These are phyloP conservation scores for Phytopythium vexans DNA, from an alignment of 352 stramenopile genomes.

Conservation along the genomic window DNA sequence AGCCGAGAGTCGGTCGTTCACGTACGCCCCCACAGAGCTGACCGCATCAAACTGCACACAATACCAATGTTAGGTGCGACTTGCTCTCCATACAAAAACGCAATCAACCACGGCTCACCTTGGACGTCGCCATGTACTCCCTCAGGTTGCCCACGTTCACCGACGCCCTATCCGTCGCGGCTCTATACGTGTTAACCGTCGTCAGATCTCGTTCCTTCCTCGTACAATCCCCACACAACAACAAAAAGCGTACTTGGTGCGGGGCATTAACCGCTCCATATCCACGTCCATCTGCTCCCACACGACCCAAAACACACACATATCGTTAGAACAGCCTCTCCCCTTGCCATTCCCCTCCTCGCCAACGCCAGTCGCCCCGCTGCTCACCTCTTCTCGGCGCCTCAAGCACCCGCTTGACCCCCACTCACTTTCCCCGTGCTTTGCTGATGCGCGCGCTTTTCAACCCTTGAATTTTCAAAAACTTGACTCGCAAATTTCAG, in stretches of 20 bases:
- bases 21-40: conserved; percentile 23
- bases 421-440: neutral
- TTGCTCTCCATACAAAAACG: neutral
- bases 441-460: conserved; percentile 1
- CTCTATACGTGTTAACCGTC: conserved; percentile 13
- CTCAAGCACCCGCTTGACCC: too few relatives aligned
- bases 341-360: too few relatives aligned
- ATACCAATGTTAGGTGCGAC: neutral
- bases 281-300: conserved; percentile 29
- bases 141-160: conserved; percentile 52
- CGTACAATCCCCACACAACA: neutral
- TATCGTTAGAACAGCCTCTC: too few relatives aligned
- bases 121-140: conserved; percentile 55
- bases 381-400: too few relatives aligned
- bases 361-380: too few relatives aligned
- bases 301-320: neutral
- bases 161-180: conserved; percentile 34
- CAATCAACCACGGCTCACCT: conserved; percentile 13
- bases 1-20: too few relatives aligned
- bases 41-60: conserved; percentile 1
- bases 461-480: neutral
- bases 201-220: neutral
- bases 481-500: neutral
- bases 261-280: conserved; percentile 66
- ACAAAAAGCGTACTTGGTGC: conserved; percentile 43